Evolutionary conservation across 1,284 basidiomycete genomes (phyloP).

Genomic region (Phlebopus sp.): DNA sequence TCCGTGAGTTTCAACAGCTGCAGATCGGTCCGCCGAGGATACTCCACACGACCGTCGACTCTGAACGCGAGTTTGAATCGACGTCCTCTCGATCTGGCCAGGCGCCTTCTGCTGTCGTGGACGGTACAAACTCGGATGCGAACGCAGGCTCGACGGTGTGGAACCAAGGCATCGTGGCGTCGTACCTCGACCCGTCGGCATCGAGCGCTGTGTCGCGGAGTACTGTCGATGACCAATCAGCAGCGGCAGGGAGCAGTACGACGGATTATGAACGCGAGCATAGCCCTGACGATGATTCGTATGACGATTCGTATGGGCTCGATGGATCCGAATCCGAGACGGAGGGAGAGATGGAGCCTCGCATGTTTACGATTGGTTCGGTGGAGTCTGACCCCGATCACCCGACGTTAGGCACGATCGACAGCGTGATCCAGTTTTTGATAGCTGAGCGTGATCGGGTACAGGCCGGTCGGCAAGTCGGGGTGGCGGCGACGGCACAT

Average conservation of each 20-base stretch:
- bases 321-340: slow-evolving; percentile 32
- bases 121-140: slow-evolving; percentile 42
- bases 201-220: slow-evolving; percentile 30
- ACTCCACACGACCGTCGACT: slow-evolving; percentile 20
- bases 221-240: slow-evolving; percentile 27
- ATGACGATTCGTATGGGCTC: slow-evolving; percentile 5
- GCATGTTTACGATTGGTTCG: slow-evolving; percentile 24
- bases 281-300: background rate
- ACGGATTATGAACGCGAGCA: slow-evolving; percentile 12
- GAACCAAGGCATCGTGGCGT: slow-evolving; percentile 60
- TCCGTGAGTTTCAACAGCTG: slow-evolving; percentile 61
- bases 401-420: slow-evolving; percentile 31
- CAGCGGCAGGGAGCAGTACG: slow-evolving; percentile 19
- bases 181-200: slow-evolving; percentile 34
- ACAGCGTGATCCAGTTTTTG: slow-evolving; percentile 34
- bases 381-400: slow-evolving; percentile 29
- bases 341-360: slow-evolving; percentile 29
- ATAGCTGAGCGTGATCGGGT: slow-evolving; percentile 31
- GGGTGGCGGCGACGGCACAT: slow-evolving; percentile 20
- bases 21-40: slow-evolving; percentile 40
- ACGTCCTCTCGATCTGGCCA: slow-evolving; percentile 26
- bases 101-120: slow-evolving; percentile 10
- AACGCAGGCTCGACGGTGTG: slow-evolving; percentile 60
- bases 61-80: slow-evolving; percentile 27
- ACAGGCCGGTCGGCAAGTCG: slow-evolving; percentile 23